Percentiles rank a stretch among this genome's conserved stretches.
phyloP scores from a whole-genome alignment of 2,329 filamentous ascomycete genomes.

The Diaporthe ilicicola region DNA sequence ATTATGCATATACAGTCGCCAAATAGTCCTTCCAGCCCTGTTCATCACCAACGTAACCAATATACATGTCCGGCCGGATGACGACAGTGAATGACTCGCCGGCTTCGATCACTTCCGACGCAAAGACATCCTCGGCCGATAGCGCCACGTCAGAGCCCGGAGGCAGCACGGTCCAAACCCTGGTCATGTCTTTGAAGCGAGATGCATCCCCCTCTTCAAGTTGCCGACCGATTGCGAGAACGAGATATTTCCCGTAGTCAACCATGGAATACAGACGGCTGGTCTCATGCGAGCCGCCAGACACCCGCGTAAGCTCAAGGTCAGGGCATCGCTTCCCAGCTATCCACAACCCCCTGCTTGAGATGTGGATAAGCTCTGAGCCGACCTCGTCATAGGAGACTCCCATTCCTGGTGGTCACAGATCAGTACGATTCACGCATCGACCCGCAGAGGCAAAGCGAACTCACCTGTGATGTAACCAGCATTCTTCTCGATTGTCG shows the following conservation, averaged over 20 bases:
- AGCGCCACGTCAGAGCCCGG: slow-evolving; percentile 10
- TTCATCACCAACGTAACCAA: slow-evolving; percentile 45
- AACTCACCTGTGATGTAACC: slow-evolving; percentile 55
- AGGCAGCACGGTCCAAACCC: neutral
- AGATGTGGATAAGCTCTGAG: slow-evolving; percentile 46
- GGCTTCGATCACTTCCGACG: slow-evolving; percentile 41
- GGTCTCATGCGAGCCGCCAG: slow-evolving; percentile 37
- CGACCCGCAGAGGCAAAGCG: neutral
- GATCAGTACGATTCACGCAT: neutral
- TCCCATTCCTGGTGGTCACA: slow-evolving; percentile 47
- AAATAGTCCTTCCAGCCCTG: slow-evolving; percentile 41
- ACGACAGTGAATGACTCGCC: slow-evolving; percentile 44
- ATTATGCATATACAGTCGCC: slow-evolving; percentile 3
- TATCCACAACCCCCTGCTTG: slow-evolving; percentile 46
- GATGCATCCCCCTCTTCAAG: neutral
- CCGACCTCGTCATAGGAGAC: slow-evolving; percentile 48
- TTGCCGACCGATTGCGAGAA: neutral
- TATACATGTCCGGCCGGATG: slow-evolving; percentile 52
- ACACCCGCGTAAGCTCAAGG: slow-evolving; percentile 45
- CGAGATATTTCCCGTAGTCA: slow-evolving; percentile 16
- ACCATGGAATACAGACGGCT: slow-evolving; percentile 23
- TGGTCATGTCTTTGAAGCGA: neutral
- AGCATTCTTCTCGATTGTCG: slow-evolving; percentile 56
- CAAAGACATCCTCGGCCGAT: slow-evolving; percentile 37
- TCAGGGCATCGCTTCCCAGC: slow-evolving; percentile 50